These are phyloP conservation scores for Karstenula rhodostoma DNA, from an alignment of 2,329 filamentous ascomycete species.

Conservation along the genomic window DNA sequence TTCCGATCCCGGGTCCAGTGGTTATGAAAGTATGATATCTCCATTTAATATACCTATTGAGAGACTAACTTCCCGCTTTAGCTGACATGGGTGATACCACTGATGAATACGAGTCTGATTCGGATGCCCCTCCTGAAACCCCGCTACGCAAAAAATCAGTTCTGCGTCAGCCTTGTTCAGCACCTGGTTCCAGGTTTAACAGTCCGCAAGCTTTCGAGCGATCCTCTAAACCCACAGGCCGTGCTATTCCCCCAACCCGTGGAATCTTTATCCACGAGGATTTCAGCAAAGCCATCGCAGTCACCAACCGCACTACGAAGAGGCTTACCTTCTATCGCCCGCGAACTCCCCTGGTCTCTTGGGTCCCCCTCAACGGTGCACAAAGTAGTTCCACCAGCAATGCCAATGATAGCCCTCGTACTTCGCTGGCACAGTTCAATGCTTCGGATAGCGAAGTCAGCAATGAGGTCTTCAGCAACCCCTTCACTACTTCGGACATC, in stretches of 20 bases:
- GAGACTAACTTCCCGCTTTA: slow-evolving; percentile 57
- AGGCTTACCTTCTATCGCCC: slow-evolving; percentile 53
- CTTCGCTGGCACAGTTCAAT: slow-evolving; percentile 45
- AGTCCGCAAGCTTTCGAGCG: slow-evolving; percentile 50
- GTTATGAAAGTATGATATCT: slow-evolving; percentile 65
- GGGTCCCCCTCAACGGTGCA: slow-evolving; percentile 39
- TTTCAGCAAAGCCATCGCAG: slow-evolving; percentile 50
- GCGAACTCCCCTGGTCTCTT: slow-evolving; percentile 36
- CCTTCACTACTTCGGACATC: slow-evolving; percentile 64
- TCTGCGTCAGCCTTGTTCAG: slow-evolving; percentile 59
- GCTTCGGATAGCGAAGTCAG: slow-evolving; percentile 51
- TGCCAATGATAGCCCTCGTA: slow-evolving; percentile 50
- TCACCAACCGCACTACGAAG: slow-evolving; percentile 52
- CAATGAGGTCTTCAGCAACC: slow-evolving; percentile 45
- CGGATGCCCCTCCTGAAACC: slow-evolving; percentile 57
- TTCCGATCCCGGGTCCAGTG: slow-evolving; percentile 59
- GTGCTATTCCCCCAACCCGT: slow-evolving; percentile 41
- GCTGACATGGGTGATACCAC: slow-evolving; percentile 69
- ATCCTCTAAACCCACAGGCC: slow-evolving; percentile 35
- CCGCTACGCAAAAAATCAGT: slow-evolving; percentile 52
- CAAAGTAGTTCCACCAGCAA: slow-evolving; percentile 51
- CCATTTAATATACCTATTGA: slow-evolving; percentile 26
- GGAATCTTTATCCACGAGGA: slow-evolving; percentile 50
- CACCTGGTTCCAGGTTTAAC: slow-evolving; percentile 49
- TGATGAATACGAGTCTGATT: slow-evolving; percentile 61